Percentiles rank a stretch among this genome's conserved stretches.
phyloP scores from a whole-genome alignment of 805 yeast genomes.

The Kazachstania psychrophila region DNA sequence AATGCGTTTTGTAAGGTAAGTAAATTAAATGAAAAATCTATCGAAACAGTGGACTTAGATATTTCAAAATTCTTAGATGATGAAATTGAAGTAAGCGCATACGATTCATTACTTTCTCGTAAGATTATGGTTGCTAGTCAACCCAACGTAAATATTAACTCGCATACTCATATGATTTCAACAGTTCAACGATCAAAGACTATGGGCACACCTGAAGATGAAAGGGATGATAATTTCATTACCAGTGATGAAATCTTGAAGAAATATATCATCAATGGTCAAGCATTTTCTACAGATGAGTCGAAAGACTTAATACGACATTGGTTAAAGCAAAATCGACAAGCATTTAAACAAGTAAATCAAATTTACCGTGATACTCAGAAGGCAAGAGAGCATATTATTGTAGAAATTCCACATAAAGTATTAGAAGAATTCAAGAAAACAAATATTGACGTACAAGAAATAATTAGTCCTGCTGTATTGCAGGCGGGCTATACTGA shows the following conservation, averaged over 20 bases:
- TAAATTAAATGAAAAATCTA: background rate
- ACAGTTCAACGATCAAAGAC: background rate
- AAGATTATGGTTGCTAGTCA: background rate
- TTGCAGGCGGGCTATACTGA: slow-evolving; percentile 18
- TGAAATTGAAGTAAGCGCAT: background rate
- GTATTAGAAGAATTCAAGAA: slow-evolving; percentile 27
- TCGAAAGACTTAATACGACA: slow-evolving; percentile 9
- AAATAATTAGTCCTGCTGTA: slow-evolving; percentile 18
- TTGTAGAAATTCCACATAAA: slow-evolving; percentile 33
- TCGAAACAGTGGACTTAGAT: slow-evolving; percentile 10
- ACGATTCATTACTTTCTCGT: background rate
- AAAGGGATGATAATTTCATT: background rate
- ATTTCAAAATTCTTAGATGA: slow-evolving; percentile 11
- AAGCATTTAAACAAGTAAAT: slow-evolving; percentile 30
- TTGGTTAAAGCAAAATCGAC: slow-evolving; percentile 6
- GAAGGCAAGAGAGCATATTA: slow-evolving; percentile 44
- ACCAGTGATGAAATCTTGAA: slow-evolving; percentile 4
- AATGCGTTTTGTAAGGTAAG: no score
- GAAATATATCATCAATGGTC: slow-evolving; percentile 18
- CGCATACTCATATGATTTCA: background rate
- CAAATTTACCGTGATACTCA: slow-evolving; percentile 37
- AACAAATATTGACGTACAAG: slow-evolving; percentile 14
- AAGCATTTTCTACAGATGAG: slow-evolving; percentile 16
- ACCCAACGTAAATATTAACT: background rate
- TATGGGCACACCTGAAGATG: background rate